phyloP scores from a whole-genome alignment of 2,329 filamentous ascomycete species.

The Alternaria dauci region DNA sequence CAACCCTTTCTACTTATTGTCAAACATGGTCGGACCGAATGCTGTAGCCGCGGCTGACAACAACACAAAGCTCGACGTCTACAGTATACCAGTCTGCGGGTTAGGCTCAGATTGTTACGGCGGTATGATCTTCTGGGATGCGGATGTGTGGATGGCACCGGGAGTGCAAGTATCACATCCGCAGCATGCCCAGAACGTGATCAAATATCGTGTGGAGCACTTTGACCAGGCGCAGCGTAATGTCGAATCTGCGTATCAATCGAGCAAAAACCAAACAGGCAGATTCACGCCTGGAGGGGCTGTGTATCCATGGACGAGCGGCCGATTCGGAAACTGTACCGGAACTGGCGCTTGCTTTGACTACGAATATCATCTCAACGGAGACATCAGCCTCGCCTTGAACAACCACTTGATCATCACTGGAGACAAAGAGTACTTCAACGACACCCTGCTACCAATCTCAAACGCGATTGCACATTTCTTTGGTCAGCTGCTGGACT shows the following conservation, averaged over 20 bases:
- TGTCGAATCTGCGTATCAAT: slow-evolving; percentile 62
- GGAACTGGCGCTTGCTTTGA: slow-evolving; percentile 69
- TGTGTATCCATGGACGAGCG: slow-evolving; percentile 73
- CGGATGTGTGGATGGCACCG: slow-evolving; percentile 73
- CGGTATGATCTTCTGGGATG: slow-evolving; percentile 72
- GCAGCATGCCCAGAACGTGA: slow-evolving; percentile 67
- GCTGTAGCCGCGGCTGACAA: slow-evolving; percentile 60
- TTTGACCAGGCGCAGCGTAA: slow-evolving; percentile 69
- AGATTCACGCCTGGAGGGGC: slow-evolving; percentile 66
- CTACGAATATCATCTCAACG: slow-evolving; percentile 76
- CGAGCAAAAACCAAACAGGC: slow-evolving; percentile 67
- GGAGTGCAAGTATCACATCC: slow-evolving; percentile 71
- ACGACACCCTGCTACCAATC: slow-evolving; percentile 66
- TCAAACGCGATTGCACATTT: slow-evolving; percentile 70
- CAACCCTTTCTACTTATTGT: slow-evolving; percentile 65
- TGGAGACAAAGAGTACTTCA: slow-evolving; percentile 66
- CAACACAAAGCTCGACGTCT: slow-evolving; percentile 63
- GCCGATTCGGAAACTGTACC: slow-evolving; percentile 73
- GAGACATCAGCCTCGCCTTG: slow-evolving; percentile 71
- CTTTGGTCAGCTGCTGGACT: slow-evolving; percentile 67
- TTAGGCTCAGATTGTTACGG: slow-evolving; percentile 73
- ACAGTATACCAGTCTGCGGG: slow-evolving; percentile 74
- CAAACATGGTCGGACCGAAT: slow-evolving; percentile 64
- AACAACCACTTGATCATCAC: slow-evolving; percentile 68
- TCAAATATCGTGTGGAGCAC: slow-evolving; percentile 68